Percentiles rank a stretch among this genome's conserved stretches.
Conservation (phyloP, 2,329 filamentous ascomycete genomes). For the Endoconidiophora polonica region DNA sequence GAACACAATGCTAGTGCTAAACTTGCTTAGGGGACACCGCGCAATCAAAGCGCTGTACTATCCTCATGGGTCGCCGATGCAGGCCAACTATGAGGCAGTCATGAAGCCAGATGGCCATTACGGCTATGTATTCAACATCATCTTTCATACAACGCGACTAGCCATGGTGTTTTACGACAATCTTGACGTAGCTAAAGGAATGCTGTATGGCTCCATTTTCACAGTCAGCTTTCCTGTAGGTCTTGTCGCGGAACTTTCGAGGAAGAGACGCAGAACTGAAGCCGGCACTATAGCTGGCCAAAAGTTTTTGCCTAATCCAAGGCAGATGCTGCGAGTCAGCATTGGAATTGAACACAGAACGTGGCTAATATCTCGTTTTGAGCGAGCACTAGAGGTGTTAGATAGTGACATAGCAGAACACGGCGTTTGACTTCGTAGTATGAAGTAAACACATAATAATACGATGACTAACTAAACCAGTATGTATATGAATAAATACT, state of each 20-base stretch:
- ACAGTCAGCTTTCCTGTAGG: constrained; percentile 22
- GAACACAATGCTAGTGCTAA: constrained; percentile 17
- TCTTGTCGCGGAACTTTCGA: not conserved
- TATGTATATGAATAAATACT: too few species aligned
- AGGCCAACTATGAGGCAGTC: not conserved
- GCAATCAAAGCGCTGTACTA: not conserved
- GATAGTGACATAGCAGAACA: not conserved
- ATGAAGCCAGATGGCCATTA: not conserved
- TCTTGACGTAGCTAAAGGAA: constrained; percentile 30
- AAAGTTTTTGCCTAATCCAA: not conserved
- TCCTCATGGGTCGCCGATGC: not conserved
- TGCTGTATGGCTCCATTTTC: constrained; percentile 33
- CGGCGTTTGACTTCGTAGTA: too few species aligned
- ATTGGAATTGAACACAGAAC: constrained; percentile 1
- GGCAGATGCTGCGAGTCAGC: not conserved
- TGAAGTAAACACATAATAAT: too few species aligned
- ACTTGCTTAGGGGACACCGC: constrained; percentile 15
- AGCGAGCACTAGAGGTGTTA: not conserved
- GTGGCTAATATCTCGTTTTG: not conserved
- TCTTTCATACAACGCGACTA: constrained; percentile 22
- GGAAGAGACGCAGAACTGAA: not conserved
- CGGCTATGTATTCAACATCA: constrained; percentile 25
- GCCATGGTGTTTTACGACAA: constrained; percentile 31
- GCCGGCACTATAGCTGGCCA: not conserved
- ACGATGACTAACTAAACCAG: too few species aligned